Base-by-base conservation (phyloP, 176 grass and related monocot genomes). In the Zoysia japonica region DNA sequence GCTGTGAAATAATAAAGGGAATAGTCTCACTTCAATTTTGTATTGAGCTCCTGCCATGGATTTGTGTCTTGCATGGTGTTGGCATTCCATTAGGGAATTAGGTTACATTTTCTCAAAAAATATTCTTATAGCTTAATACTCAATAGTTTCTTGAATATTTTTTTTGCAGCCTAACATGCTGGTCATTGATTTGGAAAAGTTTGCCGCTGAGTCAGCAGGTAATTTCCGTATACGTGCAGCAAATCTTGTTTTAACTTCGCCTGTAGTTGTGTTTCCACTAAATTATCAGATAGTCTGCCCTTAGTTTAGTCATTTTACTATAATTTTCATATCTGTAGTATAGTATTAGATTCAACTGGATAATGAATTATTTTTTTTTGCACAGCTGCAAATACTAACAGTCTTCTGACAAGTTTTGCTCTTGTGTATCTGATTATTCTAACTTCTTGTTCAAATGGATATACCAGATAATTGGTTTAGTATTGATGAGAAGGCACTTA, bases 101-200 rank as follows among this genome's bases (percentile, higher is more conserved):
- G 50, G 43, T 37, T 17, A 12, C 67, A 79, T 49, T 61, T 72
- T 85, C 7, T 67, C 28, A 28, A 28, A 75, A 56, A 37, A 78
- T 50, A 43, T 68, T 49, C 5, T 69, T 84, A 57, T n/a, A 48
- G 41, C 37, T 68, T 9, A 49, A 83, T 65, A 40, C 40, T 19
- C 2, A 53, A 62, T 85, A 68, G 51, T 78, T 10, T 77, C 11
- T 71, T 52, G 28, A 28, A 28, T 83, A 3, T 77, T 68, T 89
- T 85, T 28, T 28, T 28, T 28, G 40, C 90, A 99, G 96, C 96
- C 96, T 55, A 99, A 95, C 50, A 93, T 99, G 96, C 81, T 99
- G 76, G 96, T 99, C 83, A 84, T 99, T 84, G 96, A 99, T 80
- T 61, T 99, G 83, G 92, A 94, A 52, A 99, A 95, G 80, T 95